A percentile compares a stretch with the other conserved stretches of the same genome.
Evolutionary conservation across 805 yeast species (phyloP).

Genomic region (Hyphopichia homilentoma): DNA sequence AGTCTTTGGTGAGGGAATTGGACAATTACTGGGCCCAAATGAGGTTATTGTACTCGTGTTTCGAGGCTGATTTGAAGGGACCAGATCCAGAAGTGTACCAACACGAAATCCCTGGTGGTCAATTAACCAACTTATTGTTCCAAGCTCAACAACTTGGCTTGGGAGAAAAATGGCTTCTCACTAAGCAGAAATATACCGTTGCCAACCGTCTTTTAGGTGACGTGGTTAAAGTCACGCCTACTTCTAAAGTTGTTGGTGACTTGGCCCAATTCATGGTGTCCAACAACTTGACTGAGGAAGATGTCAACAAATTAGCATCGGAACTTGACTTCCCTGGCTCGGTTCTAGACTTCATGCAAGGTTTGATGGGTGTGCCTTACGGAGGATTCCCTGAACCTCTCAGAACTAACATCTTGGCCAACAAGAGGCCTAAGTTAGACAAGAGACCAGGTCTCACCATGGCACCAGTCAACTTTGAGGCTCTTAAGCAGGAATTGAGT

Average conservation of each 20-base stretch:
- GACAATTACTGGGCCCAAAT: constrained; percentile 99
- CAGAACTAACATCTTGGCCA: constrained; percentile 84
- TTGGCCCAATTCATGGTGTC: constrained; percentile 99
- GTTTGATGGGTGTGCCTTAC: constrained; percentile 98
- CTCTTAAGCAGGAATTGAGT: constrained; percentile 67
- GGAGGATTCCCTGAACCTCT: constrained; percentile 99
- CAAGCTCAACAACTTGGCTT: constrained; percentile 99
- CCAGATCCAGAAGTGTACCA: constrained; percentile 99
- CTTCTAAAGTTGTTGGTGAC: constrained; percentile 99
- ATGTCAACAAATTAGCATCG: constrained; percentile 80
- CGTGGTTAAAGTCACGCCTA: constrained; percentile 97
- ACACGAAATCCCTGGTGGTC: constrained; percentile 99
- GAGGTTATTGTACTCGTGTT: constrained; percentile 93
- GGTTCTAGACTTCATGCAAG: constrained; percentile 97
- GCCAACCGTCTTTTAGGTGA: constrained; percentile 94
- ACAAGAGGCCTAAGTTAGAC: constrained; percentile 87
- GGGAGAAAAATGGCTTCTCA: constrained; percentile 94
- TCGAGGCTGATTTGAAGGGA: constrained; percentile 98
- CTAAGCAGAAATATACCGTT: constrained; percentile 88
- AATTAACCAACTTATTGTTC: constrained; percentile 94
- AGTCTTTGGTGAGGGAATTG: constrained; percentile 67
- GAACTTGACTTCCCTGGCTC: constrained; percentile 98
- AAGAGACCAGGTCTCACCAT: constrained; percentile 90
- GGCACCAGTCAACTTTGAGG: constrained; percentile 75
- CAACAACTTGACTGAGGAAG: constrained; percentile 81